A percentile compares a stretch with the other conserved stretches of the same genome.
Evolutionary conservation across 192 early-diverging fungal genomes (phyloP).

Genomic region (Gigaspora rosea): DNA sequence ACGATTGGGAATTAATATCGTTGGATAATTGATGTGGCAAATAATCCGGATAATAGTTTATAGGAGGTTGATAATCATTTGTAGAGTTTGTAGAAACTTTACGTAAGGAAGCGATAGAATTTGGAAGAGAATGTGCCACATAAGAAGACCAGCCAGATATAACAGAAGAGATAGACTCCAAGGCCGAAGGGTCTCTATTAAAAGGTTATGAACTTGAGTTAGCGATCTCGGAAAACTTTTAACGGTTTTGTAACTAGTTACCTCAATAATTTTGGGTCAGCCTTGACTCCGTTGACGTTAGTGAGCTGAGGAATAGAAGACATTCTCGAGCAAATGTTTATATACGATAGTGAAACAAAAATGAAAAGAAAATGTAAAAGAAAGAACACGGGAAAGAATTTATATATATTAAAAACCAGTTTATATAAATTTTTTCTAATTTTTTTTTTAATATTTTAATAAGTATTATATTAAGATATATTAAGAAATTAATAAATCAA

Average conservation of each 20-base stretch:
- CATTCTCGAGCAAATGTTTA: neutral
- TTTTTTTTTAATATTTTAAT: too few species aligned
- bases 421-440: too few species aligned
- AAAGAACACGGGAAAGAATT: too few species aligned
- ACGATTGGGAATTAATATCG: conserved; percentile 2
- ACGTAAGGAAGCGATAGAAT: conserved; percentile 33
- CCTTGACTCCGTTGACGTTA: conserved; percentile 14
- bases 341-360: too few species aligned
- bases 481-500: too few species aligned
- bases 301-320: neutral
- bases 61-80: neutral
- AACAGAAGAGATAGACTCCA: conserved; percentile 62
- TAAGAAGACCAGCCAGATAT: conserved; percentile 64
- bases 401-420: too few species aligned
- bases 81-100: neutral
- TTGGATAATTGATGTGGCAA: neutral
- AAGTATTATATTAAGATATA: too few species aligned
- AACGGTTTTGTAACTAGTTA: neutral
- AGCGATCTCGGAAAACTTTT: neutral
- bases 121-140: conserved; percentile 61
- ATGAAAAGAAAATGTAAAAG: too few species aligned
- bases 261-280: conserved; percentile 25
- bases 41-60: conserved; percentile 15
- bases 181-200: conserved; percentile 61
- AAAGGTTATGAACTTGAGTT: neutral